Base-by-base conservation (phyloP, 1,139 yeast species). In the Entelexis sorbosivorans region DNA sequence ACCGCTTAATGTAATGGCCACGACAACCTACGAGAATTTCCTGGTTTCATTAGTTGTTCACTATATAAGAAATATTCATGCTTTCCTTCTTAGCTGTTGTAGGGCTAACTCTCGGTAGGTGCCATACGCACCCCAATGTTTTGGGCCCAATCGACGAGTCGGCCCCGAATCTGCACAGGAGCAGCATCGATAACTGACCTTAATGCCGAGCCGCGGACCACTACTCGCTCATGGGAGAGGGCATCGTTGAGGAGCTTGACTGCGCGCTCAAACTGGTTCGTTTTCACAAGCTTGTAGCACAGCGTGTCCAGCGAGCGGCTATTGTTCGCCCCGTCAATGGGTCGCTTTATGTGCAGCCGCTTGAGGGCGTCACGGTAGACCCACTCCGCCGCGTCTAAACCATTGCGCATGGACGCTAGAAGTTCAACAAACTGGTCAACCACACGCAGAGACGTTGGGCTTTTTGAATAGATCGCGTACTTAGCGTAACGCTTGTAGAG, bases 381-480 rank as follows among this genome's bases (percentile, higher is more conserved):
- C 10, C 44, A 38, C 44, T 58, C 60, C 1, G 66, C 68, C 5
- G 39, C 38, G 19, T 48, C 54, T 19, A 48, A 17, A 13, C 42
- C 44, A 16, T 7, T n/a, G 14, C 52, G 54, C 14, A 55, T 44
- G 1, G 63, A 46, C 42, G 59, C 54, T 2, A 64, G 52, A 20
- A 59, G 55, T 34, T 32, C 44, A 3, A 64, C 63, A 39, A 65
- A 60, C 51, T 55, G 53, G 46, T 63, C 67, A 11, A 58, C 49
- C 16, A 60, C 54, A 2, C 53, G 53, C 26, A 59, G 13, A 5
- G 54, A 51, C n/a, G 54, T 49, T 7, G 38, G 36, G 10, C 50
- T 19, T 10, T 32, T 28, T 6, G 44, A 45, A 17, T 11, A 14
- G 20, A 32, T 17, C 1, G 45, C 52, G 35, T 55, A 59, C 2